Base-by-base conservation (phyloP, 2,329 filamentous ascomycete genomes). In the Pestalotiopsis sp. region DNA sequence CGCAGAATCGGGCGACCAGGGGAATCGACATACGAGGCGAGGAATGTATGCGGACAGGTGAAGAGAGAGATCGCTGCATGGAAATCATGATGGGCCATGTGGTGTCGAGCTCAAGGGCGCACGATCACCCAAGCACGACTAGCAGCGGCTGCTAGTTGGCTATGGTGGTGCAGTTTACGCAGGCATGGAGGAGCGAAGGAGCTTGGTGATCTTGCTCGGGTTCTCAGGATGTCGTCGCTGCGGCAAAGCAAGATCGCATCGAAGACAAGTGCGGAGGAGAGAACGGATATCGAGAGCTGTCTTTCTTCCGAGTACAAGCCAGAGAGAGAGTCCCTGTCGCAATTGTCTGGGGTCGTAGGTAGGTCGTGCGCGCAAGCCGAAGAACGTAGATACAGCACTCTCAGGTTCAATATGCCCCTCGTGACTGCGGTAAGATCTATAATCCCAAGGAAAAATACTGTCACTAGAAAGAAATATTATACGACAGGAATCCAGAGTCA, bases 51-150 rank as follows among this genome's bases (percentile, higher is more conserved):
- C 85, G 85, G 80, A 88, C 87, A 75, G 88, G 86, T 79, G 89
- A 90, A 73, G 89, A 90, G 71, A 87, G 82, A 72, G 87, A 89
- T 75, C 86, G 86, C 81, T 89, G 86, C 87, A 89, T 88, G 80
- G 87, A 86, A 78, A 87, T 86, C 85, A 89, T 89, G 80, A 78
- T 86, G 84, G 80, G 79, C 81, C 83, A 85, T 85, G 76, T 76
- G 78, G 76, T 72, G n/a, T 41, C n/a, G 65, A 39, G 71, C 73
- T 69, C 68, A 69, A 72, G 70, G 58, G 69, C 67, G 67, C 70
- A 75, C 76, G 73, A 71, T 76, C 76, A 78, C 74, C 74, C 76
- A 45, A 81, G 82, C 79, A 76, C 78, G 71, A 77, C 75, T 72
- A 77, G 74, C 76, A 77, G 72, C 74, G 71, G 71, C 72, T 74